Percentiles rank a stretch among this genome's conserved stretches.
phyloP scores from a whole-genome alignment of 495 filamentous ascomycete genomes.

The Trypethelium eluteriae region DNA sequence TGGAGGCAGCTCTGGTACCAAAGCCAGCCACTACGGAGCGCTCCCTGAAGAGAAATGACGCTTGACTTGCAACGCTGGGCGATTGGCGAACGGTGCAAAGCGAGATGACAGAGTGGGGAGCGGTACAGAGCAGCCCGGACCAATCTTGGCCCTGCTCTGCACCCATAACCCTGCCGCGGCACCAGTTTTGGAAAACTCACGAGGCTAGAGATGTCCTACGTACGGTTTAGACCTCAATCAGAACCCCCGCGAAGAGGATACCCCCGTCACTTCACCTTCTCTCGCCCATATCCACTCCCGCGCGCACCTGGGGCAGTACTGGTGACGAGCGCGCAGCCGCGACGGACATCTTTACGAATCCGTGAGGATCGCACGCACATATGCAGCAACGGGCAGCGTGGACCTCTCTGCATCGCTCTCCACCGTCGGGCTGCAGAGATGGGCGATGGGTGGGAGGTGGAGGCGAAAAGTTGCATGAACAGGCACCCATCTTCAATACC shows the following conservation, averaged over 20 bases:
- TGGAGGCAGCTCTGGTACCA: conserved; percentile 7
- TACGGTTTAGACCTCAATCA: background rate
- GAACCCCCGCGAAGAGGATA: background rate
- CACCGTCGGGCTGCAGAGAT: too few relatives aligned
- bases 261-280: too few relatives aligned
- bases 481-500: conserved; percentile 7
- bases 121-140: background rate
- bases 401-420: background rate
- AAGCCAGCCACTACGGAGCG: conserved; percentile 8
- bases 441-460: background rate
- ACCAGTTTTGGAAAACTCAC: background rate
- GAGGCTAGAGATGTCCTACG: background rate
- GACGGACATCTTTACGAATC: background rate
- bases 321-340: background rate
- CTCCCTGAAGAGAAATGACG: conserved; percentile 13
- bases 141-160: conserved; percentile 6
- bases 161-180: background rate
- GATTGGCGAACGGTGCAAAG: conserved; percentile 11
- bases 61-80: conserved; percentile 9
- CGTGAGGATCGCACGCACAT: too few relatives aligned
- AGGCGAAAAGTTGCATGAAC: background rate
- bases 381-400: background rate
- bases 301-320: background rate
- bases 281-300: background rate
- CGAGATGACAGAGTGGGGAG: background rate